Percentiles rank a stretch among this genome's conserved stretches.
phyloP scores from a whole-genome alignment of 1,139 yeast genomes.

The Yamadazyma epiphylla region DNA sequence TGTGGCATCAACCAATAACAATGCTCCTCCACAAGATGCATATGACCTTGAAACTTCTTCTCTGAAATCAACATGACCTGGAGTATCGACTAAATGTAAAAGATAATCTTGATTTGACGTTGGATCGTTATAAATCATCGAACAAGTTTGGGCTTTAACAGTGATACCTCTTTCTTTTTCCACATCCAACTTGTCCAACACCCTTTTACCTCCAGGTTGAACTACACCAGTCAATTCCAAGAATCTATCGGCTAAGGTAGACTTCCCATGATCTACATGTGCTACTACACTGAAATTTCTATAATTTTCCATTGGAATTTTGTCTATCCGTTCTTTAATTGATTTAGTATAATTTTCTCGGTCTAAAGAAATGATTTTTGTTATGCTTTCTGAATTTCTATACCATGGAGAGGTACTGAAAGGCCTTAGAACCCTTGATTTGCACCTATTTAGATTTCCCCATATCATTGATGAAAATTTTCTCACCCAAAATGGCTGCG shows the following conservation, averaged over 20 bases:
- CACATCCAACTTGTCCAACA: constrained; percentile 85
- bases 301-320: constrained; percentile 77
- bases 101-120: constrained; percentile 61
- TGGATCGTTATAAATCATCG: constrained; percentile 80
- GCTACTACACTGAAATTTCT: constrained; percentile 94
- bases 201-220: constrained; percentile 77
- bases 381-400: neutral
- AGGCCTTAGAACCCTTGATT: neutral
- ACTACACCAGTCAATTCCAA: constrained; percentile 88
- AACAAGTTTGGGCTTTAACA: constrained; percentile 93
- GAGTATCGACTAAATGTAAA: constrained; percentile 90
- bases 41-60: constrained; percentile 92
- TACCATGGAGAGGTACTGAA: neutral
- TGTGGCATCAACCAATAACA: constrained; percentile 85
- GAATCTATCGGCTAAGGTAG: constrained; percentile 83
- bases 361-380: constrained; percentile 18
- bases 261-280: constrained; percentile 96
- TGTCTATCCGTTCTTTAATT: constrained; percentile 52
- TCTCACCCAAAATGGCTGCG: neutral
- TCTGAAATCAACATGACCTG: constrained; percentile 96
- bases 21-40: constrained; percentile 95
- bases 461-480: neutral
- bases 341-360: constrained; percentile 29
- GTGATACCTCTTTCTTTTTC: constrained; percentile 96
- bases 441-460: neutral